Percentiles rank a stretch among this genome's conserved stretches.
These are phyloP conservation scores for Cenchrus americanus DNA, from an alignment of 176 grass and related monocot genomes.

Conservation along the genomic window DNA sequence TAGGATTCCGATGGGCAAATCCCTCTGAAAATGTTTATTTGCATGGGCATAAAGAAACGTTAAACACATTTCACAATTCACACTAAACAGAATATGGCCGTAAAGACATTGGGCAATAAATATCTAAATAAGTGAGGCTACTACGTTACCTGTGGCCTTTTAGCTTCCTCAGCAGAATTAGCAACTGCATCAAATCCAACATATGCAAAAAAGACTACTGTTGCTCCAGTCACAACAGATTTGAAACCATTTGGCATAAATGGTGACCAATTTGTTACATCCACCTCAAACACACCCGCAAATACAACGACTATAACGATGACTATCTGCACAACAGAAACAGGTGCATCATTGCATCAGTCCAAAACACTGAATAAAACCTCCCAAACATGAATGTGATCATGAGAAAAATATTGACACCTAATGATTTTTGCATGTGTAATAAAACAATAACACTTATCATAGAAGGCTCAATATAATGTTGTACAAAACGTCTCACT, in stretches of 20 bases:
- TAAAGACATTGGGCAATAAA: constrained; percentile 12
- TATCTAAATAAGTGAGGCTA: constrained; percentile 17
- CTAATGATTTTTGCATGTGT: neutral
- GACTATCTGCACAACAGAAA: constrained; percentile 60
- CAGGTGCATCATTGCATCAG: constrained; percentile 16
- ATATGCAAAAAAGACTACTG: constrained; percentile 97
- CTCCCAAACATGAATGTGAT: neutral
- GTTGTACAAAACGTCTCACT: neutral
- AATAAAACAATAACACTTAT: neutral
- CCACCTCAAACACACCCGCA: constrained; percentile 88
- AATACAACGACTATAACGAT: constrained; percentile 86
- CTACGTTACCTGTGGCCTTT: constrained; percentile 71
- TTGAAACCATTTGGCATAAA: constrained; percentile 96
- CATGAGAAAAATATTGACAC: neutral
- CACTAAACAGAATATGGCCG: constrained; percentile 7
- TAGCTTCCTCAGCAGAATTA: constrained; percentile 98
- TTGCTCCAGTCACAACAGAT: constrained; percentile 88
- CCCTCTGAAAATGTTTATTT: constrained; percentile 59
- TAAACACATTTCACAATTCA: constrained; percentile 30
- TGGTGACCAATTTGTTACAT: constrained; percentile 95
- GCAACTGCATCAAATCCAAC: constrained; percentile 98
- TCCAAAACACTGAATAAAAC: neutral
- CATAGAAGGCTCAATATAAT: neutral
- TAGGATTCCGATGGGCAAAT: constrained; percentile 89
- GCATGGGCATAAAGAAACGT: constrained; percentile 36